phyloP scores from a whole-genome alignment of 2,329 filamentous ascomycete genomes.

The Cladosporium oxysporum region DNA sequence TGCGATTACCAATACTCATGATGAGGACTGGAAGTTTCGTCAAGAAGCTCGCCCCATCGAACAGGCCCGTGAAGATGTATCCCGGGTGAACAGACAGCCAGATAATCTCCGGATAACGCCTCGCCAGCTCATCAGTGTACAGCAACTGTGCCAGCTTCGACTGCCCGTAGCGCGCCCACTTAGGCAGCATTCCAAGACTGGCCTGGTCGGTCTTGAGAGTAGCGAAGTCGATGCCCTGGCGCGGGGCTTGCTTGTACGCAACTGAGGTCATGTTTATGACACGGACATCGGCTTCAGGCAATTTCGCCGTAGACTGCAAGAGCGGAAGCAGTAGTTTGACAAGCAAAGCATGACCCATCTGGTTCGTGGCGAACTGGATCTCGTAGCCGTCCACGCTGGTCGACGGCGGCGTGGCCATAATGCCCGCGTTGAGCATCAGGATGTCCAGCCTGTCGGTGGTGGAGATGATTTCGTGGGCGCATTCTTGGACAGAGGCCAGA shows the following conservation, averaged over 20 bases:
- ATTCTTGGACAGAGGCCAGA: constrained; percentile 27
- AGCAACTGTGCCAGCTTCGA: constrained; percentile 53
- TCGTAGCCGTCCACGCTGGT: constrained; percentile 36
- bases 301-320: constrained; percentile 29
- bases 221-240: constrained; percentile 29
- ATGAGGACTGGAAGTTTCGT: constrained; percentile 24
- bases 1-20: constrained; percentile 21
- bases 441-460: constrained; percentile 32
- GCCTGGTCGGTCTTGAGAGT: constrained; percentile 33
- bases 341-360: constrained; percentile 38
- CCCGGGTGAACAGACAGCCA: constrained; percentile 46
- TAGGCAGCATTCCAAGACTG: constrained; percentile 24
- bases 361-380: constrained; percentile 39
- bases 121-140: constrained; percentile 45
- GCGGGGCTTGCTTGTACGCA: constrained; percentile 27
- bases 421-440: constrained; percentile 35
- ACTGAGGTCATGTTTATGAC: constrained; percentile 35
- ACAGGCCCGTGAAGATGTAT: constrained; percentile 42
- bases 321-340: constrained; percentile 34
- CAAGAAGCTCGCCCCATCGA: constrained; percentile 28
- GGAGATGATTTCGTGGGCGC: constrained; percentile 26
- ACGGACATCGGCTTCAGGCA: constrained; percentile 30
- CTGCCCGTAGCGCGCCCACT: constrained; percentile 46
- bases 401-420: constrained; percentile 30
- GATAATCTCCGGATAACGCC: constrained; percentile 41